Evolutionary conservation across 2,329 filamentous ascomycete genomes (phyloP).

Genomic region (Colletotrichum sp.): DNA sequence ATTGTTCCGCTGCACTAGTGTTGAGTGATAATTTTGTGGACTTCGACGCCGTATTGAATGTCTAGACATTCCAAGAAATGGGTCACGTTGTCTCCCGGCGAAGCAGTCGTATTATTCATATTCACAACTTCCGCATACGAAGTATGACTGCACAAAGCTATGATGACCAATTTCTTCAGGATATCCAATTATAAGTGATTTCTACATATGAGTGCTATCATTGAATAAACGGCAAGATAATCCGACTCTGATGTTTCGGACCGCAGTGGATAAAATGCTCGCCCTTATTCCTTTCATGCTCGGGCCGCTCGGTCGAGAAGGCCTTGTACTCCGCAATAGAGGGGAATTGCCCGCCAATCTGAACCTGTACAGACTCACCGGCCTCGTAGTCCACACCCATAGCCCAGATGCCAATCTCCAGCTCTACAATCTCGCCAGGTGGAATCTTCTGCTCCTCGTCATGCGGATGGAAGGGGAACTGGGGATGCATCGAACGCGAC

Average conservation of each 20-base stretch:
- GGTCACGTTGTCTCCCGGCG: too few relatives aligned
- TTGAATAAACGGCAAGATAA: slow-evolving; percentile 35
- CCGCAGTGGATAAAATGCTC: slow-evolving; percentile 42
- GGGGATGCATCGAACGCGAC: slow-evolving; percentile 31
- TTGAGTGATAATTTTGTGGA: too few relatives aligned
- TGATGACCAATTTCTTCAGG: not conserved
- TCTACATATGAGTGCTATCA: not conserved
- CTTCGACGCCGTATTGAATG: too few relatives aligned
- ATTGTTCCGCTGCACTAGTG: too few relatives aligned
- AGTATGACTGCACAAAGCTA: too few relatives aligned
- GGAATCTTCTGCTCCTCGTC: slow-evolving; percentile 42
- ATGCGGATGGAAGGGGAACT: slow-evolving; percentile 42
- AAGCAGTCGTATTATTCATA: too few relatives aligned
- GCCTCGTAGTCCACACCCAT: slow-evolving; percentile 50
- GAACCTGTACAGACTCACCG: slow-evolving; percentile 35
- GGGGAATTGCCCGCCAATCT: slow-evolving; percentile 36
- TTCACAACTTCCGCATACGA: too few relatives aligned
- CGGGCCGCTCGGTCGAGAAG: slow-evolving; percentile 41
- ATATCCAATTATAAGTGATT: not conserved
- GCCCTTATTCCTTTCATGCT: slow-evolving; percentile 45
- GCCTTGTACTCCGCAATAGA: slow-evolving; percentile 43
- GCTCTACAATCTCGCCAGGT: slow-evolving; percentile 44
- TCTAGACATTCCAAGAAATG: too few relatives aligned
- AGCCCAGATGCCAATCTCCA: slow-evolving; percentile 54
- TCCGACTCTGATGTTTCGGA: slow-evolving; percentile 37